Percentiles rank a stretch among this genome's conserved stretches.
Conservation (phyloP, 805 yeast species). For the Starmerella vaccinii region DNA sequence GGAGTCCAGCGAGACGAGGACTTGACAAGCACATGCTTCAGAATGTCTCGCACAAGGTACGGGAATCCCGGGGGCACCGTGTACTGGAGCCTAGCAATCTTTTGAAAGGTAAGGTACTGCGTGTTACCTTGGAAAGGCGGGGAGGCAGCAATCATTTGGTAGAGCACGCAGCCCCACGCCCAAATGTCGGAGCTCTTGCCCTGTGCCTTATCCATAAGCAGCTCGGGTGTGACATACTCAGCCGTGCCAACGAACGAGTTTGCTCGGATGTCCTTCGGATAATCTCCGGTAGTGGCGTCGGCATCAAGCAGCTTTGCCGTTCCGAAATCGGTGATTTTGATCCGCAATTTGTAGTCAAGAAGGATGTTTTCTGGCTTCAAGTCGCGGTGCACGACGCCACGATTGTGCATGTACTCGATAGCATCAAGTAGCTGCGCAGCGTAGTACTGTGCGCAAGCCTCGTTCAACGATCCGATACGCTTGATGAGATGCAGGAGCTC, state of each 20-base stretch:
- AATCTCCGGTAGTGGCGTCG: constrained; percentile 25
- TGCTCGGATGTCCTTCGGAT: constrained; percentile 34
- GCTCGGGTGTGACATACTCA: constrained; percentile 89
- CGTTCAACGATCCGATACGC: constrained; percentile 58
- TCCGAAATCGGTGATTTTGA: constrained; percentile 94
- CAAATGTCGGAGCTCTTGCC: constrained; percentile 82
- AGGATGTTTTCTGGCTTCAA: constrained; percentile 88
- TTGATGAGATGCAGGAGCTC: constrained; percentile 70
- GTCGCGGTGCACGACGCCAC: constrained; percentile 88
- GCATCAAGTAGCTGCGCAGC: constrained; percentile 85
- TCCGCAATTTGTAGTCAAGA: constrained; percentile 71
- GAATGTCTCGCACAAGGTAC: constrained; percentile 50
- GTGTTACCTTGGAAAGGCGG: constrained; percentile 87
- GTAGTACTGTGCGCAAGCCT: constrained; percentile 66
- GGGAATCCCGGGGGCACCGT: constrained; percentile 62
- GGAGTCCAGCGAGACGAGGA: constrained; percentile 58
- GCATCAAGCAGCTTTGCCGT: constrained; percentile 72
- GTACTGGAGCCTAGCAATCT: constrained; percentile 69
- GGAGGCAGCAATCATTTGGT: constrained; percentile 67
- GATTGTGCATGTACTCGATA: constrained; percentile 73
- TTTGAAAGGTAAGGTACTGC: constrained; percentile 79
- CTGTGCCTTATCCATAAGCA: constrained; percentile 64
- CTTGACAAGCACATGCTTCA: constrained; percentile 54
- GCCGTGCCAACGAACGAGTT: constrained; percentile 93
- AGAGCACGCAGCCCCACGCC: constrained; percentile 87